Conservation (phyloP, 352 stramenopile species). For the Phytophthora meadii region DNA sequence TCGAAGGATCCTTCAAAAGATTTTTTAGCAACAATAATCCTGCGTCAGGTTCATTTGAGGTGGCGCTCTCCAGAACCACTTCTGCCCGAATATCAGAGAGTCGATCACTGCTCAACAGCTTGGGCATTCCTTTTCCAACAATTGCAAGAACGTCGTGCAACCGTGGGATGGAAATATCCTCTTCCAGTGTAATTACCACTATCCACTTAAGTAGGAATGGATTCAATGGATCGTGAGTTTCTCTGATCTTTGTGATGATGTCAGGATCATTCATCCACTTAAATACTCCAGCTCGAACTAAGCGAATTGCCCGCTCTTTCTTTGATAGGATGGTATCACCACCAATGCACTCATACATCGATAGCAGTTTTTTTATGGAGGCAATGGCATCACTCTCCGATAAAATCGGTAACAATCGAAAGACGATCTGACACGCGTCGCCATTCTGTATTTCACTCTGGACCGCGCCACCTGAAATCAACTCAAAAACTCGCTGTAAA, state of each 20-base stretch:
- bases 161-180: slow-evolving; percentile 57
- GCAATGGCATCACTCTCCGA: slow-evolving; percentile 30
- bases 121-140: slow-evolving; percentile 61
- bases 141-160: slow-evolving; percentile 64
- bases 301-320: slow-evolving; percentile 51
- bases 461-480: slow-evolving; percentile 56
- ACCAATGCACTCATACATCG: slow-evolving; percentile 53
- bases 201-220: slow-evolving; percentile 48
- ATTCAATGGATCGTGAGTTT: slow-evolving; percentile 42
- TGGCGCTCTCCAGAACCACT: neutral
- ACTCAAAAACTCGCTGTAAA: slow-evolving; percentile 61
- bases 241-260: slow-evolving; percentile 45
- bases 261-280: slow-evolving; percentile 56
- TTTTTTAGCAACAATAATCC: slow-evolving; percentile 56
- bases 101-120: slow-evolving; percentile 35
- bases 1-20: slow-evolving; percentile 45
- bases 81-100: slow-evolving; percentile 1
- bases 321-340: slow-evolving; percentile 50
- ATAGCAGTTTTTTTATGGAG: slow-evolving; percentile 46
- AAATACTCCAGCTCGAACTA: slow-evolving; percentile 65
- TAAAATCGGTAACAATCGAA: slow-evolving; percentile 54
- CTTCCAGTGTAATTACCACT: slow-evolving; percentile 44
- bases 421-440: slow-evolving; percentile 61
- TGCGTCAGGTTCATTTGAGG: slow-evolving; percentile 25
- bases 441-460: slow-evolving; percentile 67